Conservation (phyloP, 768 basidiomycete species). For the Tremella fuciformis region DNA sequence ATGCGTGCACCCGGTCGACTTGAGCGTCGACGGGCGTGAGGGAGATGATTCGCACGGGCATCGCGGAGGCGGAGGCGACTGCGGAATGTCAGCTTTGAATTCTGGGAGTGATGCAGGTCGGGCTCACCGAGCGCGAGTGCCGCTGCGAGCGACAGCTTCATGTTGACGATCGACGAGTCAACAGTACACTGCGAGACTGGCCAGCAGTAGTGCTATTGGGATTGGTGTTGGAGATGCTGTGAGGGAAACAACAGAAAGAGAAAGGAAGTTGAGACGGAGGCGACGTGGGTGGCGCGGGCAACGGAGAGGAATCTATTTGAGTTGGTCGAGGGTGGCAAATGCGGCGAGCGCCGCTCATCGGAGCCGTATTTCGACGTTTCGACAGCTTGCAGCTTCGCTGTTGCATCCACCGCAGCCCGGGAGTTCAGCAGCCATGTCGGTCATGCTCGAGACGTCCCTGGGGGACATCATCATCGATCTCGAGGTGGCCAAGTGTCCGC, state of each 20-base stretch:
- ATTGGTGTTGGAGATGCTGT: slow-evolving; percentile 10
- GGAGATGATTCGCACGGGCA: slow-evolving; percentile 17
- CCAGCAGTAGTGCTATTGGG: slow-evolving; percentile 6
- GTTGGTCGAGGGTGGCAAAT: too few species aligned
- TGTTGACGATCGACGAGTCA: slow-evolving; percentile 9
- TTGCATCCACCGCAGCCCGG: not conserved
- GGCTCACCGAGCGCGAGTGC: slow-evolving; percentile 35
- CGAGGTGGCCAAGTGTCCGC: slow-evolving; percentile 84
- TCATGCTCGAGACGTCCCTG: slow-evolving; percentile 91
- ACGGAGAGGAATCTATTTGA: not conserved
- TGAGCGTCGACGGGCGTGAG: slow-evolving; percentile 9
- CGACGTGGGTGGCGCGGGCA: not conserved
- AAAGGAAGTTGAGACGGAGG: not conserved
- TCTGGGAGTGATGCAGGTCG: not conserved
- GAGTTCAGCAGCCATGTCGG: slow-evolving; percentile 66
- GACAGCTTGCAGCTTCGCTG: not conserved
- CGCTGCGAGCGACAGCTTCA: slow-evolving; percentile 29
- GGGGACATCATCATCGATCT: slow-evolving; percentile 97
- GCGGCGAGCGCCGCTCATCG: too few species aligned
- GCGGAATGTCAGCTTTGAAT: not conserved
- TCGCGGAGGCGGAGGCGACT: slow-evolving; percentile 20
- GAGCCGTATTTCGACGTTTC: not conserved
- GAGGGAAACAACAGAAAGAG: slow-evolving; percentile 7
- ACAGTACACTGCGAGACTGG: not conserved
- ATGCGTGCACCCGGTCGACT: slow-evolving; percentile 4